Evolutionary conservation across 495 filamentous ascomycete genomes (phyloP).

Genomic region (Hyaloscypha bicolor): DNA sequence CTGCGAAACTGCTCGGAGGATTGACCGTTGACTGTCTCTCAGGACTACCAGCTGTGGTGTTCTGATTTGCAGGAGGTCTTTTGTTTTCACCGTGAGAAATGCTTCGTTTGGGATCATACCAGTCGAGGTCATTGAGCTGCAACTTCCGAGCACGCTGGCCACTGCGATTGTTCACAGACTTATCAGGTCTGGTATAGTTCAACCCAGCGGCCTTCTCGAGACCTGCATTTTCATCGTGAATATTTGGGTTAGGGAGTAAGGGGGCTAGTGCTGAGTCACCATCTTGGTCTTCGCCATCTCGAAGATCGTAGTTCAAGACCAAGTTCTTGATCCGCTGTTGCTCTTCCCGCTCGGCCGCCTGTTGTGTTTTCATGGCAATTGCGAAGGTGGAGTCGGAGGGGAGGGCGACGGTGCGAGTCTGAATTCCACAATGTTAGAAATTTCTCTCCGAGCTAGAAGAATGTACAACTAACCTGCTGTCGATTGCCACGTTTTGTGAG

Average conservation of each 20-base stretch:
- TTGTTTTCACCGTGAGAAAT: slow-evolving; percentile 12
- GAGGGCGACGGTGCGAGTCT: slow-evolving; percentile 93
- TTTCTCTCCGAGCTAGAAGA: slow-evolving; percentile 16
- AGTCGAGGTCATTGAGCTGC: slow-evolving; percentile 95
- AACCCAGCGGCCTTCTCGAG: slow-evolving; percentile 47
- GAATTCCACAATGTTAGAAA: slow-evolving; percentile 14
- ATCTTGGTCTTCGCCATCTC: slow-evolving; percentile 72
- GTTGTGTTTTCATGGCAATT: slow-evolving; percentile 91
- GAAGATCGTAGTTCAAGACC: slow-evolving; percentile 93
- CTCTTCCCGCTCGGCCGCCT: slow-evolving; percentile 92
- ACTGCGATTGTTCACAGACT: slow-evolving; percentile 67
- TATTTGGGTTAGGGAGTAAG: slow-evolving; percentile 43
- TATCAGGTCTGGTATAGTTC: slow-evolving; percentile 60
- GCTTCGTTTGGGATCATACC: slow-evolving; percentile 60
- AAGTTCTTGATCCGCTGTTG: slow-evolving; percentile 98
- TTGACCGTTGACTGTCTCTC: background rate
- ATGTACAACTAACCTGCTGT: slow-evolving; percentile 68
- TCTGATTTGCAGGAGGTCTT: background rate
- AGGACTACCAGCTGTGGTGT: background rate
- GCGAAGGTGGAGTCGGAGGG: slow-evolving; percentile 95
- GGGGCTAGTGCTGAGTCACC: slow-evolving; percentile 59
- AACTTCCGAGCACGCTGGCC: slow-evolving; percentile 87
- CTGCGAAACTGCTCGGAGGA: slow-evolving; percentile 1
- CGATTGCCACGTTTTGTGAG: slow-evolving; percentile 96
- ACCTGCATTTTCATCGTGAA: slow-evolving; percentile 46